Conservation (phyloP, 2,329 filamentous ascomycete species). For the Sporothrix dimorphospora region DNA sequence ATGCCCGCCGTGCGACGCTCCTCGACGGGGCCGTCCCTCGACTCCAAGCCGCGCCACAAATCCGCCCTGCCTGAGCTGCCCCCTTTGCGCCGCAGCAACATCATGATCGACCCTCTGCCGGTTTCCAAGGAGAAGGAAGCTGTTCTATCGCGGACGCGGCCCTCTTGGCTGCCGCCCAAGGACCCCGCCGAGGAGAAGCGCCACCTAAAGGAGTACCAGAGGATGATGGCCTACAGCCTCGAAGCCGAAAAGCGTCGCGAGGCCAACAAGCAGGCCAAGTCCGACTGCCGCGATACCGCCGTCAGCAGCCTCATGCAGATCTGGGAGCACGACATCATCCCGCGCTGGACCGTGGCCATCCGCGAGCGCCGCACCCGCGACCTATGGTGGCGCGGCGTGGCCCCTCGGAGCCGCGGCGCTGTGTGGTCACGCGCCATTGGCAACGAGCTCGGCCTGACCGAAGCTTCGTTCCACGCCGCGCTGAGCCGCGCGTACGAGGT, state of each 20-base stretch:
- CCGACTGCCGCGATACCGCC: slow-evolving; percentile 57
- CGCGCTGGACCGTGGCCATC: slow-evolving; percentile 74
- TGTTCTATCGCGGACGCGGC: slow-evolving; percentile 76
- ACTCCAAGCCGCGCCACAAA: slow-evolving; percentile 61
- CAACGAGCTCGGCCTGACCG: slow-evolving; percentile 70
- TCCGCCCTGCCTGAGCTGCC: slow-evolving; percentile 70
- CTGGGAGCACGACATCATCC: slow-evolving; percentile 77
- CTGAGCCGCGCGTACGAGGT: slow-evolving; percentile 67
- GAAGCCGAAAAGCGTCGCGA: slow-evolving; percentile 65
- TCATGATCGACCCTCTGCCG: slow-evolving; percentile 82
- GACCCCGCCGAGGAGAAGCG: slow-evolving; percentile 87
- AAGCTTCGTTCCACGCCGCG: slow-evolving; percentile 70
- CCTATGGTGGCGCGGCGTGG: slow-evolving; percentile 81
- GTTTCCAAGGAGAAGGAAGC: slow-evolving; percentile 87
- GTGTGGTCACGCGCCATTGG: slow-evolving; percentile 75
- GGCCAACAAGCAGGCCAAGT: slow-evolving; percentile 54
- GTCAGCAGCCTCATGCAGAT: slow-evolving; percentile 60
- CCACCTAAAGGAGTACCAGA: slow-evolving; percentile 83
- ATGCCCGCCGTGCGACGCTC: slow-evolving; percentile 43
- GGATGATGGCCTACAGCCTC: slow-evolving; percentile 71
- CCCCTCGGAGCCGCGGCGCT: slow-evolving; percentile 67
- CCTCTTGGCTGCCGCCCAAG: slow-evolving; percentile 84
- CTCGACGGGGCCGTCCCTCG: slow-evolving; percentile 39
- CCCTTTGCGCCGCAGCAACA: slow-evolving; percentile 71
- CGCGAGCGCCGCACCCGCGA: slow-evolving; percentile 70